These are phyloP conservation scores for Globomyces sp. DNA, from an alignment of 371 early-diverging fungal genomes.

Conservation along the genomic window DNA sequence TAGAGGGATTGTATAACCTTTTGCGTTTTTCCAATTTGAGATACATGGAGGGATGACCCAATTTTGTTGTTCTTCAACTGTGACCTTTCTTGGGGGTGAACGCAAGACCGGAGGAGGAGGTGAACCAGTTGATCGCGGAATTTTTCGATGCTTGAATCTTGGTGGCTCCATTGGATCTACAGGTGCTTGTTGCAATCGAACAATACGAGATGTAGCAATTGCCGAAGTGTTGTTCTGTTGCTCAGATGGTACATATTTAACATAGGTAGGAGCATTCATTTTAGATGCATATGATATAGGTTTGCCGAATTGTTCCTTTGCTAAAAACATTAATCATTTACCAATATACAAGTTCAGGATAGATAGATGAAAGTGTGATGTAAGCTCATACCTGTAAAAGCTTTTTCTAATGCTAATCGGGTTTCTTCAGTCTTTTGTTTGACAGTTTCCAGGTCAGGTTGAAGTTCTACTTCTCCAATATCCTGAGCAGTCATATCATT, in stretches of 20 bases:
- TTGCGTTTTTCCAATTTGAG: constrained; percentile 98
- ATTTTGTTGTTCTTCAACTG: constrained; percentile 90
- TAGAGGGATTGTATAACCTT: constrained; percentile 96
- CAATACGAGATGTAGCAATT: constrained; percentile 77
- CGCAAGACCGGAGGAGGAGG: constrained; percentile 97
- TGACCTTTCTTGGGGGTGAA: constrained; percentile 93
- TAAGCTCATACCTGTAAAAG: constrained; percentile 60
- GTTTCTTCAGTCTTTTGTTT: constrained; percentile 85
- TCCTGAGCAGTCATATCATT: constrained; percentile 83
- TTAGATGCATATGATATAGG: constrained; percentile 63
- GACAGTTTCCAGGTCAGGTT: constrained; percentile 80
- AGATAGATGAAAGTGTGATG: too few species aligned
- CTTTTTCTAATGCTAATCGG: constrained; percentile 79
- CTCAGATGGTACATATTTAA: constrained; percentile 84
- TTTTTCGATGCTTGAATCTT: constrained; percentile 85
- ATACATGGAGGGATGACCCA: constrained; percentile 98
- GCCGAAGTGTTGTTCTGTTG: constrained; percentile 35
- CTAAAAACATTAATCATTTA: constrained; percentile 26
- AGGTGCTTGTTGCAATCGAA: constrained; percentile 92
- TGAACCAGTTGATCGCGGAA: constrained; percentile 83
- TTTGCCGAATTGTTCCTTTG: constrained; percentile 67
- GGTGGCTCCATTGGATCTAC: constrained; percentile 96
- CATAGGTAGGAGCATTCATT: constrained; percentile 48
- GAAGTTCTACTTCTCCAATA: constrained; percentile 57
- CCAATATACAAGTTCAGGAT: too few species aligned